Evolutionary conservation across 1,284 basidiomycete species (phyloP).

Genomic region (Veloporphyrellus conicus): DNA sequence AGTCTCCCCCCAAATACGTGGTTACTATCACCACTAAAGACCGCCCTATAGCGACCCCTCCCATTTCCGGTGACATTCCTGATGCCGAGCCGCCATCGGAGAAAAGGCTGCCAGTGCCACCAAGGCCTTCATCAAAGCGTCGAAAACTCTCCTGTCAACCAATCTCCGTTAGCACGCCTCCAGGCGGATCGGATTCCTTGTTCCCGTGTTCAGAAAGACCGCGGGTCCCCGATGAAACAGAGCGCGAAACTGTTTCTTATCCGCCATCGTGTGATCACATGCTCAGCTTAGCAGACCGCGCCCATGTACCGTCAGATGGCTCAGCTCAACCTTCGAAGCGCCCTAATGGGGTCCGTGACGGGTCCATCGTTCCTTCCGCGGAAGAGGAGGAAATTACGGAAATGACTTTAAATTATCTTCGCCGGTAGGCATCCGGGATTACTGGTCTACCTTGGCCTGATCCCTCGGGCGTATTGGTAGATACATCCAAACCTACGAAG

Average conservation of each 20-base stretch:
- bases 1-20: neutral
- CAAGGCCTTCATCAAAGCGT: constrained; percentile 10
- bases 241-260: neutral
- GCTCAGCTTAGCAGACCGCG: neutral
- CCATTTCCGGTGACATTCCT: neutral
- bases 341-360: neutral
- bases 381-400: constrained; percentile 27
- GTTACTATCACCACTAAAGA: neutral
- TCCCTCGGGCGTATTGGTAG: constrained; percentile 11
- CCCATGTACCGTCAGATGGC: neutral
- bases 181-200: neutral
- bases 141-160: constrained; percentile 5
- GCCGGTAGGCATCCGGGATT: constrained; percentile 20
- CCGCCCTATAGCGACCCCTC: neutral
- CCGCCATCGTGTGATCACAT: neutral
- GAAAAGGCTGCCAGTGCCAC: constrained; percentile 18
- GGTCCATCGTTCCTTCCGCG: neutral
- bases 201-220: neutral
- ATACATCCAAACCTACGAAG: constrained; percentile 31
- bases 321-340: neutral
- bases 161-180: neutral
- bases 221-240: neutral
- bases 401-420: constrained; percentile 31
- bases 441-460: constrained; percentile 5
- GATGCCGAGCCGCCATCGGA: constrained; percentile 4